Conservation (phyloP, 2,329 filamentous ascomycete species). For the Acephala macrosclerotiorum region DNA sequence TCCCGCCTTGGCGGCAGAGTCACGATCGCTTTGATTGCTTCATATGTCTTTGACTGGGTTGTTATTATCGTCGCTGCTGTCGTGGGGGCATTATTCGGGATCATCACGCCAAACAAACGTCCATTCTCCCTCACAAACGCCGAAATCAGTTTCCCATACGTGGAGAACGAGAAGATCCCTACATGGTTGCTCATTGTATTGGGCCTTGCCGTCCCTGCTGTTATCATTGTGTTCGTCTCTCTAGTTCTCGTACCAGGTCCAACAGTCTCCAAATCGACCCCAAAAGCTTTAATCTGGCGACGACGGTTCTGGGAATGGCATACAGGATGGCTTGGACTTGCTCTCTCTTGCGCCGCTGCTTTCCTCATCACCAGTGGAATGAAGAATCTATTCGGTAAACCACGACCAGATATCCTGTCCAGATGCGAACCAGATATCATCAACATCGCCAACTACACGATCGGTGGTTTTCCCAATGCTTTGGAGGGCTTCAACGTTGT, state of each 20-base stretch:
- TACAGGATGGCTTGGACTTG: constrained; percentile 83
- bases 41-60: constrained; percentile 79
- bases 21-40: constrained; percentile 55
- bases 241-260: constrained; percentile 76
- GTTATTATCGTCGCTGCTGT: constrained; percentile 66
- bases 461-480: constrained; percentile 64
- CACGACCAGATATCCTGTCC: constrained; percentile 68
- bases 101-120: constrained; percentile 68
- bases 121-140: constrained; percentile 78
- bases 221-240: constrained; percentile 72
- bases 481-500: constrained; percentile 71
- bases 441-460: constrained; percentile 64
- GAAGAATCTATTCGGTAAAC: constrained; percentile 77
- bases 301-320: constrained; percentile 93
- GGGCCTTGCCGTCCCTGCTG: constrained; percentile 67
- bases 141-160: constrained; percentile 79
- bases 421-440: constrained; percentile 79
- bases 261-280: constrained; percentile 67
- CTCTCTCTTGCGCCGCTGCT: constrained; percentile 71
- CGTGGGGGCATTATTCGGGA: constrained; percentile 65
- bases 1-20: constrained; percentile 27
- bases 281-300: constrained; percentile 72
- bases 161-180: constrained; percentile 75
- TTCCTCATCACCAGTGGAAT: constrained; percentile 86
- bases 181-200: constrained; percentile 70